These are phyloP conservation scores for Cryptococcus wingfieldii DNA, from an alignment of 1,284 basidiomycete species.

Conservation along the genomic window DNA sequence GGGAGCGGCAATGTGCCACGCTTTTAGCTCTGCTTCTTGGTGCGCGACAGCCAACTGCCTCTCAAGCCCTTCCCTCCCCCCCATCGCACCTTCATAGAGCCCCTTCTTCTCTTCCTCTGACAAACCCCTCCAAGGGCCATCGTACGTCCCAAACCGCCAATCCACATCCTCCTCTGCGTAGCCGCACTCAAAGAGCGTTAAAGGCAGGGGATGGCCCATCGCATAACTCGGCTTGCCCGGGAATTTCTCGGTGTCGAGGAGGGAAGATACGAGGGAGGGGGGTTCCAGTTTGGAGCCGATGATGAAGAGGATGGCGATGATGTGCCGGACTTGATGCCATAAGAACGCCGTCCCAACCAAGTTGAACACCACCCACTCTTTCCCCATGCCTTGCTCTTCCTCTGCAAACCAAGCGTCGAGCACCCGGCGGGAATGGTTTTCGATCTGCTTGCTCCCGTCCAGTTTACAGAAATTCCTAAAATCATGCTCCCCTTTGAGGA, in stretches of 20 bases:
- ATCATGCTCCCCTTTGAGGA: constrained; percentile 85
- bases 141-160: constrained; percentile 66
- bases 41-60: constrained; percentile 29
- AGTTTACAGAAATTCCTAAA: constrained; percentile 94
- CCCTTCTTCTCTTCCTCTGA: constrained; percentile 13
- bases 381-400: constrained; percentile 1
- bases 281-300: constrained; percentile 77
- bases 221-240: constrained; percentile 83
- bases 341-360: constrained; percentile 85
- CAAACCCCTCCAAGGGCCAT: constrained; percentile 31
- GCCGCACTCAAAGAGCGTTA: constrained; percentile 88
- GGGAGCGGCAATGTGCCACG: constrained; percentile 55
- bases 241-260: constrained; percentile 61
- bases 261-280: constrained; percentile 64
- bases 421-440: constrained; percentile 51
- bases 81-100: constrained; percentile 19
- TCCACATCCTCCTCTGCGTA: constrained; percentile 61
- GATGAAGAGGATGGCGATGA: constrained; percentile 87
- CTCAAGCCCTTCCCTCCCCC: constrained; percentile 33
- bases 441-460: constrained; percentile 91
- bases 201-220: constrained; percentile 86
- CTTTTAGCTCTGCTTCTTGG: constrained; percentile 51
- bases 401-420: constrained; percentile 39
- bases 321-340: constrained; percentile 96
- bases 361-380: constrained; percentile 65